Conservation (phyloP, 148 eudicot species). For the Tetragonia tetragonoides region DNA sequence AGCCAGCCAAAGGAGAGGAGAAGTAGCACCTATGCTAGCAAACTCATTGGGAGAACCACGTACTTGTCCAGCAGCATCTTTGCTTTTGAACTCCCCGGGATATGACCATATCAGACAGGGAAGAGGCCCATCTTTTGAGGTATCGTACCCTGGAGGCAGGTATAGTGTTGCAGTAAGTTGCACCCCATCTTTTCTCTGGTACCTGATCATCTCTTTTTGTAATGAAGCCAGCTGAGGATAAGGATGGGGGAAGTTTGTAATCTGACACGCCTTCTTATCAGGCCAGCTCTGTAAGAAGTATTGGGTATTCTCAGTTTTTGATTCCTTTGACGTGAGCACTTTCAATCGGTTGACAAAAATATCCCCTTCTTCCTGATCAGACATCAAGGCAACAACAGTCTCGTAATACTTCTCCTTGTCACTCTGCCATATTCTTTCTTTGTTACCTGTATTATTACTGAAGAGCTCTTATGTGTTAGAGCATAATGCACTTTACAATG, state of each 20-base stretch:
- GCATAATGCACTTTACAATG: not conserved
- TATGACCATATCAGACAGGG: slow-evolving; percentile 97
- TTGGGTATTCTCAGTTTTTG: slow-evolving; percentile 94
- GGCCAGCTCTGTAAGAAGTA: slow-evolving; percentile 79
- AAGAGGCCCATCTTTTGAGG: slow-evolving; percentile 77
- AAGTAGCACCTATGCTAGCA: slow-evolving; percentile 90
- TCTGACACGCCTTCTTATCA: slow-evolving; percentile 60
- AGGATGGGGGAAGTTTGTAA: slow-evolving; percentile 91
- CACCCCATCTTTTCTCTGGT: slow-evolving; percentile 90
- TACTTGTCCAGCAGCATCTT: slow-evolving; percentile 95
- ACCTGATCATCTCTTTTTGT: slow-evolving; percentile 93
- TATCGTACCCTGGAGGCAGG: slow-evolving; percentile 91
- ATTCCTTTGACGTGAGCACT: slow-evolving; percentile 84
- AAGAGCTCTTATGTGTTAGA: not conserved
- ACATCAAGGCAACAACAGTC: slow-evolving; percentile 82
- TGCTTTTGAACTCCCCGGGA: slow-evolving; percentile 95
- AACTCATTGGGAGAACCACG: slow-evolving; percentile 98
- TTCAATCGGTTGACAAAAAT: slow-evolving; percentile 56
- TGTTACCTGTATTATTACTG: slow-evolving; percentile 75
- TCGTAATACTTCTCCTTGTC: slow-evolving; percentile 91
- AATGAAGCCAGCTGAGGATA: slow-evolving; percentile 86
- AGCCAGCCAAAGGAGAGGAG: slow-evolving; percentile 93
- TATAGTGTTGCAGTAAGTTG: slow-evolving; percentile 94
- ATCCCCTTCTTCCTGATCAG: slow-evolving; percentile 77
- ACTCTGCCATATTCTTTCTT: slow-evolving; percentile 97